Percentiles rank a stretch among this genome's conserved stretches.
These are phyloP conservation scores for Thermochaetoides dissita DNA, from an alignment of 2,329 filamentous ascomycete genomes.

Conservation along the genomic window DNA sequence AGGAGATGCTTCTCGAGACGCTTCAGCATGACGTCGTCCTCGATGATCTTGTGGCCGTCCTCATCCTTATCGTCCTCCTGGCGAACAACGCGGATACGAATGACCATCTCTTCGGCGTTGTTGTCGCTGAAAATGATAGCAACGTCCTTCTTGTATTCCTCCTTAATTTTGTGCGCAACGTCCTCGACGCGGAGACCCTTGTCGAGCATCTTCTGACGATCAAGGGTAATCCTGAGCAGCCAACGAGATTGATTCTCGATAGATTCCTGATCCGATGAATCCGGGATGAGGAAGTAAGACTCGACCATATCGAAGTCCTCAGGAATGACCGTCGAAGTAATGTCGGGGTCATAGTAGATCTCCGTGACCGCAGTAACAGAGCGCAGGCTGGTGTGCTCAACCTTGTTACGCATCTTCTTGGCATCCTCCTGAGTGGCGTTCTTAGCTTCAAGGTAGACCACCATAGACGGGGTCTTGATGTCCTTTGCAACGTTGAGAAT, in stretches of 20 bases:
- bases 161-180: slow-evolving; percentile 78
- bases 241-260: slow-evolving; percentile 76
- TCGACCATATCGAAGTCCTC: slow-evolving; percentile 90
- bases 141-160: slow-evolving; percentile 71
- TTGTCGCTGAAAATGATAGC: slow-evolving; percentile 96
- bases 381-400: slow-evolving; percentile 88
- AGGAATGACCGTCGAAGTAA: slow-evolving; percentile 70
- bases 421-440: slow-evolving; percentile 62
- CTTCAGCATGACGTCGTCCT: slow-evolving; percentile 88
- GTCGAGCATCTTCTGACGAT: slow-evolving; percentile 87
- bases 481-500: slow-evolving; percentile 96
- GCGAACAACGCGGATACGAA: slow-evolving; percentile 73
- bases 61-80: slow-evolving; percentile 61
- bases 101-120: slow-evolving; percentile 88
- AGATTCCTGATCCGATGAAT: slow-evolving; percentile 54
- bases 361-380: slow-evolving; percentile 86
- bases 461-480: slow-evolving; percentile 98
- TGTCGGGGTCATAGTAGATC: slow-evolving; percentile 92
- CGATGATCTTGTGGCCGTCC: slow-evolving; percentile 44
- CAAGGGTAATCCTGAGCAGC: slow-evolving; percentile 85
- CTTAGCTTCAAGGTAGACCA: slow-evolving; percentile 61
- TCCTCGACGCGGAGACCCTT: slow-evolving; percentile 86
- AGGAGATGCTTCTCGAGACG: slow-evolving; percentile 82
- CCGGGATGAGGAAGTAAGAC: slow-evolving; percentile 88
- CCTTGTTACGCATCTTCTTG: slow-evolving; percentile 71